Conservation (phyloP, 192 early-diverging fungal species). For the Piromyces finnis region DNA sequence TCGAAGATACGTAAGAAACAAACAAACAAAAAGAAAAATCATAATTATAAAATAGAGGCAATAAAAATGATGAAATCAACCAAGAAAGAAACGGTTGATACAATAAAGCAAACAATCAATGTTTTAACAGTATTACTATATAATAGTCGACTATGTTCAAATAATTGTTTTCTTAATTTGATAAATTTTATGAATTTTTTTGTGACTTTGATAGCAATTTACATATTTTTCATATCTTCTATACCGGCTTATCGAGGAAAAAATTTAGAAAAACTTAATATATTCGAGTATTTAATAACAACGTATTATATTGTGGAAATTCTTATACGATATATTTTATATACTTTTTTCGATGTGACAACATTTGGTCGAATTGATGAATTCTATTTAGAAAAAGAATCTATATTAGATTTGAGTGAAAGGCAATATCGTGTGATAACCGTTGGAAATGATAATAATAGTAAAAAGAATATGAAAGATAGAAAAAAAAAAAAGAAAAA, state of each 20-base stretch:
- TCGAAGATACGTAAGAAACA: too few species aligned
- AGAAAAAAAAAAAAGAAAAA: background rate
- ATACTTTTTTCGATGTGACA: background rate
- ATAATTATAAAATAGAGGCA: too few species aligned
- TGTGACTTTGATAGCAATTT: background rate
- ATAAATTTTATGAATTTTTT: background rate
- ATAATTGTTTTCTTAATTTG: background rate
- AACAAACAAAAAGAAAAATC: too few species aligned
- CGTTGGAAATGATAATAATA: background rate
- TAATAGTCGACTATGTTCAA: background rate
- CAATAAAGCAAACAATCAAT: background rate
- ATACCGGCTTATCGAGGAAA: background rate
- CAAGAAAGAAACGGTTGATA: background rate
- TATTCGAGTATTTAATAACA: background rate
- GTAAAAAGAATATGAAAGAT: background rate
- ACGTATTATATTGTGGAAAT: background rate
- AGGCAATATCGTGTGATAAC: background rate
- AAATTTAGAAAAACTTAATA: background rate
- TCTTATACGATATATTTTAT: background rate
- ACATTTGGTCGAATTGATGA: background rate
- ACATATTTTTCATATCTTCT: background rate
- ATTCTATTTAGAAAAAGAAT: background rate
- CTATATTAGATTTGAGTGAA: background rate
- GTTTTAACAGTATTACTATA: background rate
- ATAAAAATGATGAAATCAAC: too few species aligned